These are phyloP conservation scores for Anthracocystis walkeri DNA, from an alignment of 1,284 basidiomycete species.

Conservation along the genomic window DNA sequence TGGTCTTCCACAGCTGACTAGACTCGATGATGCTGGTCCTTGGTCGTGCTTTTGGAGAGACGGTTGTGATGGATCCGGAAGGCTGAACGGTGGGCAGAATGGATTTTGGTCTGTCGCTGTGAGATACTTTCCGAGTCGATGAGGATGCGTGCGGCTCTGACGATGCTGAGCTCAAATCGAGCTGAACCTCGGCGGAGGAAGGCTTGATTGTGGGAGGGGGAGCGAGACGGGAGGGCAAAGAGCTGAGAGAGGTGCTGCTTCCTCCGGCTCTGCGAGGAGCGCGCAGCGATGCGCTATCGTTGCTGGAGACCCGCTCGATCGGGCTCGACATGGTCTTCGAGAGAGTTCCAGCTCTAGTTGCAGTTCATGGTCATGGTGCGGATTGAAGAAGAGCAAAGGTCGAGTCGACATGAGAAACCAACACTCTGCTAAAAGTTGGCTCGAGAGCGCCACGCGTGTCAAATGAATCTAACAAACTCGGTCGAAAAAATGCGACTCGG, in stretches of 20 bases:
- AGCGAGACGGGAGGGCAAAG: conserved; percentile 38
- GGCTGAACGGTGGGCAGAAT: conserved; percentile 13
- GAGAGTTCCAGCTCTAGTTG: background rate
- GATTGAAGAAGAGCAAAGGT: background rate
- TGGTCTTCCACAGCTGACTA: conserved; percentile 59
- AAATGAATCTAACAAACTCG: background rate
- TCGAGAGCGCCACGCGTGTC: conserved; percentile 23
- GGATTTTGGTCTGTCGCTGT: conserved; percentile 10
- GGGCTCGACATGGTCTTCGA: conserved; percentile 30
- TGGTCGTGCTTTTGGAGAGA: conserved; percentile 34
- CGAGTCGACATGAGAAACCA: too few relatives aligned
- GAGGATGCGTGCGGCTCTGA: conserved; percentile 16
- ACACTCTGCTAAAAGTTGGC: conserved; percentile 21
- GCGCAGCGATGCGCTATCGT: conserved; percentile 21
- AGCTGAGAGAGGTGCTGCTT: conserved; percentile 52
- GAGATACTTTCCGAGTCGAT: background rate
- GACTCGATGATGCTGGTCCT: conserved; percentile 46
- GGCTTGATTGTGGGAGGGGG: conserved; percentile 44
- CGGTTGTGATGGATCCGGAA: conserved; percentile 16
- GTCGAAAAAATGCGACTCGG: background rate
- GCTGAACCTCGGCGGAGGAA: conserved; percentile 46
- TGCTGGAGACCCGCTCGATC: conserved; percentile 26
- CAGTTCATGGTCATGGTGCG: conserved; percentile 12
- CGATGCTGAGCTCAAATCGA: conserved; percentile 52
- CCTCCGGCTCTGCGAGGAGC: conserved; percentile 21